A percentile compares a stretch with the other conserved stretches of the same genome.
phyloP scores from a whole-genome alignment of 352 stramenopile genomes.

The Pythium scleroteichum region DNA sequence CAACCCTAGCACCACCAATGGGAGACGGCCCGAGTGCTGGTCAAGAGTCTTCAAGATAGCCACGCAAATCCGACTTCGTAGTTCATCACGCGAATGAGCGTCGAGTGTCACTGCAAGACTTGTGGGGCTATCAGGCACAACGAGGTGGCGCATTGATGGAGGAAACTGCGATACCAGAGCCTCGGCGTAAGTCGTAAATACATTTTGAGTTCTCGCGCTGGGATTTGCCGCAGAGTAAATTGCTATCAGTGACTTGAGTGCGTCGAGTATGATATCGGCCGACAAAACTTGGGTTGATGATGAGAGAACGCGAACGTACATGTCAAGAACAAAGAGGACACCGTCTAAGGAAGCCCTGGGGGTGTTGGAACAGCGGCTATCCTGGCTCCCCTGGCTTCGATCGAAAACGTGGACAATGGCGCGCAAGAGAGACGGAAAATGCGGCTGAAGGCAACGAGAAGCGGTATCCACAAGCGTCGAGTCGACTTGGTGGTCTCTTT shows the following conservation, averaged over 20 bases:
- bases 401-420: slow-evolving; percentile 3
- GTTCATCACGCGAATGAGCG: slow-evolving; percentile 11
- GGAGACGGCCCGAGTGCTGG: neutral
- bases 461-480: slow-evolving; percentile 3
- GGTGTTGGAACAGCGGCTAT: neutral
- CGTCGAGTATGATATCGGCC: no score
- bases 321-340: neutral
- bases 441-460: neutral
- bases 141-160: slow-evolving; percentile 22
- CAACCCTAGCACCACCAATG: neutral
- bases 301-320: neutral
- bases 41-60: slow-evolving; percentile 10
- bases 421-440: neutral
- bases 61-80: slow-evolving; percentile 11
- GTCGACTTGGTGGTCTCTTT: slow-evolving; percentile 13
- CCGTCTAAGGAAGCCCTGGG: neutral
- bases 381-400: no score
- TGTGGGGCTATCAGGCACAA: slow-evolving; percentile 9
- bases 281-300: neutral
- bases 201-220: neutral
- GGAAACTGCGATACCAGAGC: slow-evolving; percentile 23
- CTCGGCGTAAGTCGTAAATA: slow-evolving; percentile 26
- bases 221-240: no score
- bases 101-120: slow-evolving; percentile 19
- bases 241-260: no score